Base-by-base conservation (phyloP, 495 filamentous ascomycete species). In the Penicillium herquei region DNA sequence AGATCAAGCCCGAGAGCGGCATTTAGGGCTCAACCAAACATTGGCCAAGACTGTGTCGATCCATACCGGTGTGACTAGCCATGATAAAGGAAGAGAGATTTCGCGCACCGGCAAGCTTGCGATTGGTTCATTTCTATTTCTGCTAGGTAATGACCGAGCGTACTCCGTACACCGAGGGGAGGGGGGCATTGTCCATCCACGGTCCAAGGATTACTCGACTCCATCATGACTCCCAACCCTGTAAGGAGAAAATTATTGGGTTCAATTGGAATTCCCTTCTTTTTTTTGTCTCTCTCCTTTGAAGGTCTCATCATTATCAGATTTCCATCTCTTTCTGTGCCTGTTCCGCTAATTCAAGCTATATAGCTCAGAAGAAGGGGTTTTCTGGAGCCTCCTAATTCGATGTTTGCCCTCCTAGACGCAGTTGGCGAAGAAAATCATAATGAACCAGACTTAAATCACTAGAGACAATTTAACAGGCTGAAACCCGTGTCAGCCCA, bases 1-100 rank as follows among this genome's bases (percentile, higher is more conserved):
- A 68, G 65, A 68, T 68, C 61, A 61, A 13, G 34, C 8, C 56
- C 57, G 61, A 64, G 49, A 55, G 46, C 57, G 54, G 56, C 48
- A n/a, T 14, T 51, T 55, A 52, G 42, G 45, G 34, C 31, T 49
- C 48, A 14, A 54, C 26, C 39, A 39, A 42, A 30, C 11, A 17
- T 17, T 34, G 52, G 51, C 34, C 33, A 40, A 40, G 41, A 32
- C 57, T 39, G 35, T 40, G 65, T 52, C 57, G 59, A 68, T 68
- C 65, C 43, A 61, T 62, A 16, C 54, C 51, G 26, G 9, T 48
- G 52, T n/a, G 30, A n/a, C 49, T 47, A 49, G 46, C 14, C 4
- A 12, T 14, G 13, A 8, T 16, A 12, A 35, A 50, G 39, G 45
- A 34, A 61, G 48, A 51, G 39, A 10, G n/a, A 39, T 59, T 45